Evolutionary conservation across 1,284 basidiomycete species (phyloP), one percentile per base, ranked within the genome.

Genomic region (Apiotrichum siamense): DNA sequence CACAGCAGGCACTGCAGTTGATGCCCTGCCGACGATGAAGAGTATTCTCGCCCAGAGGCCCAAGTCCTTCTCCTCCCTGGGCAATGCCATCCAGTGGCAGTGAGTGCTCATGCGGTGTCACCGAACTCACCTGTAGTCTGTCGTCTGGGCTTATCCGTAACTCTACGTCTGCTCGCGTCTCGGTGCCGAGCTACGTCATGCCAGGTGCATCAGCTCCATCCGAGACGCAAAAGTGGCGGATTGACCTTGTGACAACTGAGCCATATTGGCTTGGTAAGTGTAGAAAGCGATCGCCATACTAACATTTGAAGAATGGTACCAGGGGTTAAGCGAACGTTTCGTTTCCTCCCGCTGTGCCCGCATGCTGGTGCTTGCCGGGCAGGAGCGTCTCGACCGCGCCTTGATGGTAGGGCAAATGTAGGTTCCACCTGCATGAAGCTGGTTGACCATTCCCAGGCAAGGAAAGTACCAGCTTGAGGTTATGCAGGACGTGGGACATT

Each of bases 341-440:
- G 77, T 97, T 4, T 70, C 78, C 0, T 81, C 84, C 0, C 81
- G 84, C 17, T 82, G 88, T 0, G 92, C 92, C 0, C 83, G 92
- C 15, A 73, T 98, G 25, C 80, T 98, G 26, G 81, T 97, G 4
- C 79, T 98, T 12, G 94, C 96, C 0, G 93, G 93, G 0, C 85
- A 92, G 10, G 94, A 98, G 63, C 78, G 92, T 9, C 80, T 98
- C 2, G 96, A 98, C 69, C 86, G 83, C 60, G 85, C 89, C 59
- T 79, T 98, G 36, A 97, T 96, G 87, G 93, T 98, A 44, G 96
- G 92, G 0, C 94, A 98, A 73, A 97, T 98, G 94, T 73, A 49
- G 53, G 69, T 57, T 3, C 1, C 18, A 13, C 3, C n/a, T 25
- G 6, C 9, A 48, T 4, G 17, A 12, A 13, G 5, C 6, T 7